Evolutionary conservation across 768 basidiomycete species (phyloP), one percentile per base, ranked within the genome.

Genomic region (Fibroporia radiculosa): DNA sequence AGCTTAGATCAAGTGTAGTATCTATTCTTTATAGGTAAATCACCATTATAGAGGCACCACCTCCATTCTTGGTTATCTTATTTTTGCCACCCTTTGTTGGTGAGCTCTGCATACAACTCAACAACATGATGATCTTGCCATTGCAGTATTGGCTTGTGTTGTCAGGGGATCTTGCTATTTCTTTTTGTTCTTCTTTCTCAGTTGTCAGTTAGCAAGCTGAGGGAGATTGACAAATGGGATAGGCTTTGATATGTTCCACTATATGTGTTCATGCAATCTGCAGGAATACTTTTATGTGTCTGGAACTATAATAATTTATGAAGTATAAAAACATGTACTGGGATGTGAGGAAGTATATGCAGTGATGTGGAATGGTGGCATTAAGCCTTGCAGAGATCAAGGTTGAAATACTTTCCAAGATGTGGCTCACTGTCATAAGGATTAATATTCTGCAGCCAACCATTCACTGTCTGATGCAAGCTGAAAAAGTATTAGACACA

Each of bases 1-100:
- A 76, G 77, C 76, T 78, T 77, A 78, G 77, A 79, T 78, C 77
- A 79, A 78, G 78, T 78, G 78, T 78, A 79, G 78, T 78, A 79
- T 78, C 77, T 78, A 75, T 78, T 78, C 74, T 78, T 75, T 69
- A 71, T 69, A 78, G 73, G 61, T 62, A 61, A 62, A 62, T 60
- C 61, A 62, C 61, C 61, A 62, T 62, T 62, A 62, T 62, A 59
- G 51, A 54, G 59, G 56, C 61, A 62, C 59, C 59, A 59, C 56
- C 59, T 54, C 51, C 61, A 62, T 62, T 62, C 40, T 62, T 62
- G 57, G 57, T 59, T 59, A 59, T 59, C 57, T 49, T 47, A 53
- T 53, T 53, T 53, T 53, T 60, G 56, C 55, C 52, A 54, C 57
- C 59, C 59, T 50, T 56, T 58, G 55, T 39, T 49, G 40, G 45